phyloP scores from a whole-genome alignment of 2,329 filamentous ascomycete genomes.

The Neocatenulostroma microsporum region DNA sequence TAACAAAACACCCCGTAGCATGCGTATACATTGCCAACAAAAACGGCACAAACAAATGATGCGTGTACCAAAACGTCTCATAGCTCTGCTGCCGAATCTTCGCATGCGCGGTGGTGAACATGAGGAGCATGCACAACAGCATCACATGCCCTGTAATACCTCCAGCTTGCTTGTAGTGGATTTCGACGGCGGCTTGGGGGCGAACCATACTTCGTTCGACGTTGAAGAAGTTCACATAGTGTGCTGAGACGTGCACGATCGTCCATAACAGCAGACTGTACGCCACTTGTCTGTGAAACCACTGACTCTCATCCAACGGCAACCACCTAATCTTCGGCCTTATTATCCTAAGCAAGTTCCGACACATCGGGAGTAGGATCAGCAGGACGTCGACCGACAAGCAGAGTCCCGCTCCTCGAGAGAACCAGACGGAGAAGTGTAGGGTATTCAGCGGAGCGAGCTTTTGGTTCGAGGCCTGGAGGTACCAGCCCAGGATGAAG shows the following conservation, averaged over 20 bases:
- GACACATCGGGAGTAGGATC: conserved; percentile 89
- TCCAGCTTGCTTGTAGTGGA: conserved; percentile 82
- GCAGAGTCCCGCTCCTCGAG: conserved; percentile 81
- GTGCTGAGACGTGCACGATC: conserved; percentile 64
- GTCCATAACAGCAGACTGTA: conserved; percentile 83
- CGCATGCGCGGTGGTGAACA: conserved; percentile 92
- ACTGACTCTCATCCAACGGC: conserved; percentile 91
- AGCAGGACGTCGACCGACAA: conserved; percentile 77
- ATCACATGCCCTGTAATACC: conserved; percentile 96
- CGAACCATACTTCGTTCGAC: conserved; percentile 80
- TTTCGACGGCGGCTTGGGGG: conserved; percentile 71
- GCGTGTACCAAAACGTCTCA: conserved; percentile 98
- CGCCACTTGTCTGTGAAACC: conserved; percentile 93
- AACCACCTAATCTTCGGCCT: conserved; percentile 81
- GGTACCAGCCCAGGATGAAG: conserved; percentile 38
- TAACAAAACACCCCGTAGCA: conserved; percentile 91
- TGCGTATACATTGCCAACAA: conserved; percentile 91
- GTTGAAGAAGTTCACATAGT: conserved; percentile 99
- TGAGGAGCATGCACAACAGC: conserved; percentile 97
- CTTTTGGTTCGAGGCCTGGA: conserved; percentile 61
- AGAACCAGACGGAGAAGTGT: conserved; percentile 88
- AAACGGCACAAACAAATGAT: conserved; percentile 97
- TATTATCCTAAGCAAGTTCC: conserved; percentile 75
- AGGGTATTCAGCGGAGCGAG: conserved; percentile 74
- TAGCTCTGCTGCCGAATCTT: conserved; percentile 95